Evolutionary conservation across 2,329 filamentous ascomycete species (phyloP).

Genomic region (Lizonia empirigonia): DNA sequence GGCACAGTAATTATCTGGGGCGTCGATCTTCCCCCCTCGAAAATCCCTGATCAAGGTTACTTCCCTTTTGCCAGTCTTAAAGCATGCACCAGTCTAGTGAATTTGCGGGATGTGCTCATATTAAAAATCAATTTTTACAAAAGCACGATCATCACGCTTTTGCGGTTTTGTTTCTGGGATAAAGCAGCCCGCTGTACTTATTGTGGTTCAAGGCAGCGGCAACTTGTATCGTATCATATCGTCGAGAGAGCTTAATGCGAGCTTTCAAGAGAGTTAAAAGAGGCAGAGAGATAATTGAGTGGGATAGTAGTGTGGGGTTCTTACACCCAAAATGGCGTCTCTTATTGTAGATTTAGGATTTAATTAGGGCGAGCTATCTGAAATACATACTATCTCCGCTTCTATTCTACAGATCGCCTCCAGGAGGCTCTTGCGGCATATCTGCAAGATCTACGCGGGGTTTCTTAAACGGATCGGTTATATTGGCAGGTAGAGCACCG

Average conservation of each 20-base stretch:
- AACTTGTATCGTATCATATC: background rate
- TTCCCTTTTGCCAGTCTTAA: background rate
- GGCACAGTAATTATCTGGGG: background rate
- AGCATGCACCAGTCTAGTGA: background rate
- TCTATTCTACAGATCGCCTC: background rate
- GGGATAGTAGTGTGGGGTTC: background rate
- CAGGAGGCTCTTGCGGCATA: too few relatives aligned
- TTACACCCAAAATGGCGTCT: background rate
- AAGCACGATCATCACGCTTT: background rate
- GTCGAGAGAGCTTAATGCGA: background rate
- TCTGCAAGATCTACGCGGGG: too few relatives aligned
- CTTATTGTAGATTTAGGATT: background rate
- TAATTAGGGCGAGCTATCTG: background rate
- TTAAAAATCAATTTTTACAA: background rate
- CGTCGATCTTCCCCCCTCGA: too few relatives aligned
- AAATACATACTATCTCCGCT: background rate
- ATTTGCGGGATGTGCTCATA: background rate
- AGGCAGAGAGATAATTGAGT: background rate
- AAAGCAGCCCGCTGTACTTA: background rate
- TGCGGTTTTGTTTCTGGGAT: background rate
- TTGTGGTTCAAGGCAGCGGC: background rate
- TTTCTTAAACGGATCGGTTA: background rate
- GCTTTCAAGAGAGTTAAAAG: background rate
- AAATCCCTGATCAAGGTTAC: too few relatives aligned
- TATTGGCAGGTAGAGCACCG: background rate